Evolutionary conservation across 768 basidiomycete species (phyloP), one percentile per base, ranked within the genome.

Genomic region (Nidularia pulvinata): DNA sequence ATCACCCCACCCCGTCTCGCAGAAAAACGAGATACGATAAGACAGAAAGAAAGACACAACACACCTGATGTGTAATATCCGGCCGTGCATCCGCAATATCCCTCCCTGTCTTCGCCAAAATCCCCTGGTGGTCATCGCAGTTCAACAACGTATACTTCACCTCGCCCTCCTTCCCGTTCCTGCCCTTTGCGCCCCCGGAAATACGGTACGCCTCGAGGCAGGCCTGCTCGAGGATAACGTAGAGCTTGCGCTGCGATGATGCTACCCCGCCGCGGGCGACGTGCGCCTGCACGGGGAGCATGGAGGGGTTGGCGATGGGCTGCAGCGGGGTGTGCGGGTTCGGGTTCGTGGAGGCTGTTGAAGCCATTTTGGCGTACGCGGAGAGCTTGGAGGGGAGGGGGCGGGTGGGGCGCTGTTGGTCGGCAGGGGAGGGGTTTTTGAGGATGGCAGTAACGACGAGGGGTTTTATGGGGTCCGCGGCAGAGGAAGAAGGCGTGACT

Each of bases 81-180:
- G 97, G 97, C 58, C 97, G 78, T n/a, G 97, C 97, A 72, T 98
- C 95, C 13, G 97, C 97, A 56, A 98, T 98, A 72, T 99, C 97
- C 66, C 96, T 83, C 13, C 95, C 94, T 0, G 94, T 97, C 72
- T 97, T 98, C 4, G 97, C 96, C 57, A 99, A 78, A 60, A 99
- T 97, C 52, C 96, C 96, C 69, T 99, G 97, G 72, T 98, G 97
- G 61, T 98, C 97, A 67, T 98, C 97, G 69, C 97, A 98, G 72
- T 99, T 99, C 59, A 99, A 72, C 54, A 99, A 75, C 7, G 95
- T 95, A 71, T 98, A 98, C 72, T 98, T 98, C 54, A 92, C 93
- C 55, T 96, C 95, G 25, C 80, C 80, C 54, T 85, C 86, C 54
- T 83, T 81, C 48, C 78, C 67, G 35, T 75, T 63, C 76, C 84